These are phyloP conservation scores for Colletotrichum paranaense DNA, from an alignment of 2,329 filamentous ascomycete genomes.

Conservation along the genomic window DNA sequence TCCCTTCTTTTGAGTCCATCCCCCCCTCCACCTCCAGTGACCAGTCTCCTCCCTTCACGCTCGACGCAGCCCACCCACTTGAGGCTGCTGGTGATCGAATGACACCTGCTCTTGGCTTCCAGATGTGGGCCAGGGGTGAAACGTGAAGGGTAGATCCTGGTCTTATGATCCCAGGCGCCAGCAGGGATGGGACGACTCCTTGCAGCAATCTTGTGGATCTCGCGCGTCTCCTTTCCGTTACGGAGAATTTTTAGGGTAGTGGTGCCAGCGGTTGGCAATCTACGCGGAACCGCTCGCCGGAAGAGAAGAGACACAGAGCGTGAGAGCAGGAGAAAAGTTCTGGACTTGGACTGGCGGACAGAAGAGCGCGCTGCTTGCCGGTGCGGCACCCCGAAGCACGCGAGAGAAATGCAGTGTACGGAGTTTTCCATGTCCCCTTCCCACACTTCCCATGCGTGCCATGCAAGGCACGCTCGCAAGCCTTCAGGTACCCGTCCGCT, in stretches of 20 bases:
- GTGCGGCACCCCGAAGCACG: neutral
- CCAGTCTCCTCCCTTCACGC: neutral
- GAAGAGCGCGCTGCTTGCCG: neutral
- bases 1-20: neutral
- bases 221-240: constrained; percentile 31
- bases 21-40: neutral
- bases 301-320: neutral
- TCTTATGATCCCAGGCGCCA: neutral
- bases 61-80: constrained; percentile 23
- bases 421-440: neutral
- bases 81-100: constrained; percentile 27
- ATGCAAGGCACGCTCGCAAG: neutral
- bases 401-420: neutral
- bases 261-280: constrained; percentile 4
- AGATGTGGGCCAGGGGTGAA: constrained; percentile 28
- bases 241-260: constrained; percentile 26
- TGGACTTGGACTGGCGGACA: neutral
- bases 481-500: constrained; percentile 27
- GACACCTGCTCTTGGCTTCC: constrained; percentile 13
- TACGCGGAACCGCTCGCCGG: neutral
- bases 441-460: neutral
- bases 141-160: constrained; percentile 24
- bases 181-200: constrained; percentile 19
- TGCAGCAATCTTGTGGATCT: constrained; percentile 35
- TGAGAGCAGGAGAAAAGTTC: neutral